A percentile compares a stretch with the other conserved stretches of the same genome.
Evolutionary conservation across 2,329 filamentous ascomycete species (phyloP).

Genomic region (Claviceps fusiformis): DNA sequence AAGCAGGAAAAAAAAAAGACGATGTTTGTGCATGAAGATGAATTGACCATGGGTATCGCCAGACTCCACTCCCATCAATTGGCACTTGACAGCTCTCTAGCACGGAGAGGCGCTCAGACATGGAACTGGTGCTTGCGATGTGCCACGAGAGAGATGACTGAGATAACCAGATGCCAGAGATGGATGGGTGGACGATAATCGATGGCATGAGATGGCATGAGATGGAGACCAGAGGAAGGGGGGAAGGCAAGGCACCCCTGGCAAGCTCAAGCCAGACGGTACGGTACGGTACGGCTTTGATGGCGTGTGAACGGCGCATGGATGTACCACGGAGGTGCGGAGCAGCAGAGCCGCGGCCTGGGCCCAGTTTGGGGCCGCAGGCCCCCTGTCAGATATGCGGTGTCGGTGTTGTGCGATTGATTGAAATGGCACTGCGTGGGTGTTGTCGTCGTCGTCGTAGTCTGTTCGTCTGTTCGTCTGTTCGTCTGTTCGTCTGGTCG

Average conservation of each 20-base stretch:
- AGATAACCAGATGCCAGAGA: background rate
- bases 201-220: background rate
- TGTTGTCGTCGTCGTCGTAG: background rate
- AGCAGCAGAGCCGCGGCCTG: background rate
- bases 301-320: background rate
- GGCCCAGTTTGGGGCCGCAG: background rate
- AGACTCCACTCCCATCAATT: background rate
- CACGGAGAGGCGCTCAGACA: background rate
- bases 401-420: background rate
- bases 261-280: background rate
- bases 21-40: background rate
- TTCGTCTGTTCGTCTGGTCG: background rate
- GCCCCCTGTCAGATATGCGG: background rate
- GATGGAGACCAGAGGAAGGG: background rate
- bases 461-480: too few species aligned
- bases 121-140: background rate
- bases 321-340: background rate
- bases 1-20: background rate
- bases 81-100: background rate
- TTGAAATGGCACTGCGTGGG: background rate
- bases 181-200: background rate
- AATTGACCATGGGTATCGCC: background rate
- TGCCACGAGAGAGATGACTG: background rate
- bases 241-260: background rate
- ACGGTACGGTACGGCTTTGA: background rate